Evolutionary conservation across 2,329 filamentous ascomycete species (phyloP).

Genomic region (Paramyrothecium roridum): DNA sequence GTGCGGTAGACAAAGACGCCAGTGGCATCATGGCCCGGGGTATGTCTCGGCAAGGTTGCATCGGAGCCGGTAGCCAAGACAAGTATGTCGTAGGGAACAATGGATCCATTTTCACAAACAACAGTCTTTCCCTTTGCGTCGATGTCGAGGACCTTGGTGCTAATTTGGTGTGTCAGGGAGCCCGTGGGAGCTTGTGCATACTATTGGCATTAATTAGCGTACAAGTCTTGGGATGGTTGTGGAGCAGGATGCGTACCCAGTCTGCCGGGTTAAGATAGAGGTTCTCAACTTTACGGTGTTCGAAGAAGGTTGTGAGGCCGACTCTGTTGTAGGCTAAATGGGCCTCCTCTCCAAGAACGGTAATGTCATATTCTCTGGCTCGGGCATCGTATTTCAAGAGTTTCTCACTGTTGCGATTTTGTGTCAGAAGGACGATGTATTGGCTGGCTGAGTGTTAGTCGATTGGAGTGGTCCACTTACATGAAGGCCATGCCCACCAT

Average conservation of each 20-base stretch:
- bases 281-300: conserved; percentile 79
- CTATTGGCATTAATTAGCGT: conserved; percentile 32
- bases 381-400: conserved; percentile 79
- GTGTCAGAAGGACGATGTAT: neutral
- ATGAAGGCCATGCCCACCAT: conserved; percentile 92
- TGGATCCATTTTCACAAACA: conserved; percentile 65
- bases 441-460: neutral
- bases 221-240: neutral
- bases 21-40: conserved; percentile 73
- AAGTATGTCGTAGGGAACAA: conserved; percentile 73
- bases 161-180: conserved; percentile 71
- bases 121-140: conserved; percentile 62
- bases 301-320: conserved; percentile 84
- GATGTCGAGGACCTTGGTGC: conserved; percentile 66
- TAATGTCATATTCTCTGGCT: conserved; percentile 71
- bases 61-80: conserved; percentile 86
- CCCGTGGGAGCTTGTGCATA: conserved; percentile 65
- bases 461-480: conserved; percentile 48
- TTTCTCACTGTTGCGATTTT: conserved; percentile 64
- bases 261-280: conserved; percentile 82
- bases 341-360: conserved; percentile 83
- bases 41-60: conserved; percentile 68
- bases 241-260: conserved; percentile 57
- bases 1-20: conserved; percentile 90
- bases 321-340: conserved; percentile 91